These are phyloP conservation scores for Fusarium nygamai DNA, from an alignment of 2,329 filamentous ascomycete genomes.

Conservation along the genomic window DNA sequence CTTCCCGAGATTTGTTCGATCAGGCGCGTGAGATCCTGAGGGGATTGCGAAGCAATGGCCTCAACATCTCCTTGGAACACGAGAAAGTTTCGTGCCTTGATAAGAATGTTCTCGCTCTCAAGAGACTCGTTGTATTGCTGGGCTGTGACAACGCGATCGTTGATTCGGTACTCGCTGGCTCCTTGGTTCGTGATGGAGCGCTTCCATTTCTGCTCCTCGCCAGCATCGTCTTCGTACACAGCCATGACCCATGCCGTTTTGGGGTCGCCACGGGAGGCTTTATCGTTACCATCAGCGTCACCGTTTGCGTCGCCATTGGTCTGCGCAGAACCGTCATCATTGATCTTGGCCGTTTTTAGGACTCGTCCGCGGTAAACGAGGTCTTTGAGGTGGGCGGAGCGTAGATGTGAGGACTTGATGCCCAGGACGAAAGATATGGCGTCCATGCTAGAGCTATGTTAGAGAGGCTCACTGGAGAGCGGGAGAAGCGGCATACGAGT, in stretches of 20 bases:
- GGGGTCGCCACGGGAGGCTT: constrained; percentile 80
- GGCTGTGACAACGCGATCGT: constrained; percentile 87
- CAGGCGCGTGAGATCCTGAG: constrained; percentile 89
- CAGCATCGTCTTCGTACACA: constrained; percentile 96
- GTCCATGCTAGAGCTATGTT: constrained; percentile 77
- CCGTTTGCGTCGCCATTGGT: constrained; percentile 71
- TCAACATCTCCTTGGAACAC: constrained; percentile 99
- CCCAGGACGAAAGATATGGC: constrained; percentile 98
- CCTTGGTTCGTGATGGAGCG: constrained; percentile 89
- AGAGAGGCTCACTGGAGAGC: neutral
- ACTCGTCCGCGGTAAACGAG: constrained; percentile 96
- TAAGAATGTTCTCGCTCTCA: constrained; percentile 94
- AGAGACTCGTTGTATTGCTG: constrained; percentile 93
- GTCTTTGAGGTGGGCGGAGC: constrained; percentile 92
- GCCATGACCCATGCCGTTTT: constrained; percentile 99
- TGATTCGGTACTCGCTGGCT: constrained; percentile 95
- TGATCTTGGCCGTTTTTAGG: constrained; percentile 90
- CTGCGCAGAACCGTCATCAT: constrained; percentile 83
- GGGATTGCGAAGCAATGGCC: constrained; percentile 93
- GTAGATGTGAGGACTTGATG: constrained; percentile 97
- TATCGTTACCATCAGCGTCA: constrained; percentile 68
- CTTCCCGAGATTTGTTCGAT: constrained; percentile 99
- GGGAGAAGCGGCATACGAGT: constrained; percentile 72
- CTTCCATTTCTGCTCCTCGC: constrained; percentile 95
- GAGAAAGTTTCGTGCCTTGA: constrained; percentile 97